Percentiles rank a stretch among this genome's conserved stretches.
phyloP scores from a whole-genome alignment of 768 basidiomycete genomes.

The Pleurotus djamor region DNA sequence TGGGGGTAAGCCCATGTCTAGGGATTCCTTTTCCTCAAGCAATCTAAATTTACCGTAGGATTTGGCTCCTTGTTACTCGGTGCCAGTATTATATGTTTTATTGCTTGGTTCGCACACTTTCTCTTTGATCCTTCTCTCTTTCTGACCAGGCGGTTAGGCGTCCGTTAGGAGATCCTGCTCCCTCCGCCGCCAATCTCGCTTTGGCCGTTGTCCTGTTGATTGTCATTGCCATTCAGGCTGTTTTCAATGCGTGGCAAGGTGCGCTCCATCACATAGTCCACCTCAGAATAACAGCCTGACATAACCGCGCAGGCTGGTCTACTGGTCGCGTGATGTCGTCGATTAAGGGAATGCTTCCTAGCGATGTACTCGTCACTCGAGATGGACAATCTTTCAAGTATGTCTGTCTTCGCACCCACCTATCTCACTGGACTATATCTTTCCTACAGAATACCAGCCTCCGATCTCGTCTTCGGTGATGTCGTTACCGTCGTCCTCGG shows the following conservation, averaged over 20 bases:
- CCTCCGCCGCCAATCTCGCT: conserved; percentile 54
- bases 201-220: conserved; percentile 54
- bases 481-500: conserved; percentile 62
- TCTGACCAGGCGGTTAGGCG: conserved; percentile 32
- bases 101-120: conserved; percentile 35
- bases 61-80: conserved; percentile 42
- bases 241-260: conserved; percentile 47
- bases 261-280: no score
- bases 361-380: conserved; percentile 60
- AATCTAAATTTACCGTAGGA: conserved; percentile 18
- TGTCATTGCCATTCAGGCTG: conserved; percentile 32
- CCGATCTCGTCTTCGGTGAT: conserved; percentile 68
- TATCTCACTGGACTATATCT: not conserved
- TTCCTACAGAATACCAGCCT: conserved; percentile 47
- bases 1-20: conserved; percentile 24
- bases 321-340: conserved; percentile 59
- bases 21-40: no score
- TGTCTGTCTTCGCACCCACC: not conserved
- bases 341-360: conserved; percentile 64
- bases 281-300: not conserved
- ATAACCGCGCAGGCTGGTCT: conserved; percentile 38
- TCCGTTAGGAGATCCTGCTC: conserved; percentile 56
- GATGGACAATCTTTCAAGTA: conserved; percentile 34
- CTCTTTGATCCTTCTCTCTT: not conserved
- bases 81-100: conserved; percentile 53